Base-by-base conservation (phyloP, 2,329 filamentous ascomycete genomes). In the Kalaharituber pfeilii region DNA sequence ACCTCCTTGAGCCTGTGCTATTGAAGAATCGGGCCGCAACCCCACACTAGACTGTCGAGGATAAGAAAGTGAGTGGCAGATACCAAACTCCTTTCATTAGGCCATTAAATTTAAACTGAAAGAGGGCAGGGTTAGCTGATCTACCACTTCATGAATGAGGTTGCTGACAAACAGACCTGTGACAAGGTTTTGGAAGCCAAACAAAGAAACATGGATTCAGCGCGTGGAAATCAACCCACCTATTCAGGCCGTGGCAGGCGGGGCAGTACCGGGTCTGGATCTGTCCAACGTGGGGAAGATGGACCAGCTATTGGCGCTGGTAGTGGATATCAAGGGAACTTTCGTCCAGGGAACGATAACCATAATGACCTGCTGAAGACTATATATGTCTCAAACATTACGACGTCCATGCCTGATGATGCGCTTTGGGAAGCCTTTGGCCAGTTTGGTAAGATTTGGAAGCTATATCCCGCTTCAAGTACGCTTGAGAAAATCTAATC, bases 391-490 rank as follows among this genome's bases (percentile, higher is more conserved):
- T 47, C 49, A 13, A 59, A 59, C 25, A 36, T 61, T 30, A 57
- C 53, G 7, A 45, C 39, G 42, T 27, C 49, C 28, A 60, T 55
- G 29, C 54, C 55, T 26, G 59, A 62, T 22, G 36, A 50, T 51
- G 42, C 55, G 24, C 49, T 62, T 27, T 53, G 45, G 25, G 59
- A 62, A 28, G 58, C 50, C 4, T 60, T 62, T 45, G 45, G 57
- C 27, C 57, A 59, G 22, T 62, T 60, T 50, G 60, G 60, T 62
- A 55, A 30, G 50, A 49, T 7, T 29, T 49, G n/a, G n/a, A 2
- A 36, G 5, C 28, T 49, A 27, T 13, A 3, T 25, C 36, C 27
- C 45, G 29, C 27, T 27, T 3, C 6, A 13, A 36, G 9, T 49
- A 27, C 20, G n/a, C 15, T 56, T 22, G 22, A 49, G 11, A 51